Evolutionary conservation across 2,329 filamentous ascomycete genomes (phyloP).

Genomic region (Pyrenophora teres): DNA sequence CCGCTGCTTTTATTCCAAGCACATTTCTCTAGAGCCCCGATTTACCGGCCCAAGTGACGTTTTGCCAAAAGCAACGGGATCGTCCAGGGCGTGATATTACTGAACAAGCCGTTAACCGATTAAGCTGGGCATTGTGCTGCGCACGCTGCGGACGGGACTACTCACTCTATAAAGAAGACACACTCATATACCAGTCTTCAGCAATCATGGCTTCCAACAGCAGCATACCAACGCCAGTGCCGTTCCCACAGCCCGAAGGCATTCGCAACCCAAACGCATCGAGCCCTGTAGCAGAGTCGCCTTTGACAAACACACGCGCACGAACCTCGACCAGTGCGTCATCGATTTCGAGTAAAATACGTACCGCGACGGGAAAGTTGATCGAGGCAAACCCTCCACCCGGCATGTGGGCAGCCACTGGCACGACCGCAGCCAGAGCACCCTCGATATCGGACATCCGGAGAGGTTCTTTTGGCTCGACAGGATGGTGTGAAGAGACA

Average conservation of each 20-base stretch:
- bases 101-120: conserved; percentile 13
- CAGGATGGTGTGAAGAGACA: conserved; percentile 41
- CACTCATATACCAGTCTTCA: neutral
- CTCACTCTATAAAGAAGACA: conserved; percentile 7
- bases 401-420: conserved; percentile 54
- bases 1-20: conserved; percentile 5
- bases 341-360: conserved; percentile 36
- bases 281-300: conserved; percentile 19
- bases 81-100: conserved; percentile 20
- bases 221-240: conserved; percentile 31
- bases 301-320: conserved; percentile 17
- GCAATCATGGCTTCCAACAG: conserved; percentile 29
- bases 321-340: conserved; percentile 43
- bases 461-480: conserved; percentile 40
- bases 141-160: conserved; percentile 1
- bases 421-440: conserved; percentile 47
- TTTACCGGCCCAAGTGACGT: conserved; percentile 4
- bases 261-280: conserved; percentile 15
- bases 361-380: conserved; percentile 44
- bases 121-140: conserved; percentile 17
- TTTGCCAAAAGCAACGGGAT: conserved; percentile 16
- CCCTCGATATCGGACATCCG: conserved; percentile 52
- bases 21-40: conserved; percentile 5
- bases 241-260: conserved; percentile 33
- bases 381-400: conserved; percentile 47